phyloP scores from a whole-genome alignment of 768 basidiomycete genomes.

The Tylopilus subfusipes region DNA sequence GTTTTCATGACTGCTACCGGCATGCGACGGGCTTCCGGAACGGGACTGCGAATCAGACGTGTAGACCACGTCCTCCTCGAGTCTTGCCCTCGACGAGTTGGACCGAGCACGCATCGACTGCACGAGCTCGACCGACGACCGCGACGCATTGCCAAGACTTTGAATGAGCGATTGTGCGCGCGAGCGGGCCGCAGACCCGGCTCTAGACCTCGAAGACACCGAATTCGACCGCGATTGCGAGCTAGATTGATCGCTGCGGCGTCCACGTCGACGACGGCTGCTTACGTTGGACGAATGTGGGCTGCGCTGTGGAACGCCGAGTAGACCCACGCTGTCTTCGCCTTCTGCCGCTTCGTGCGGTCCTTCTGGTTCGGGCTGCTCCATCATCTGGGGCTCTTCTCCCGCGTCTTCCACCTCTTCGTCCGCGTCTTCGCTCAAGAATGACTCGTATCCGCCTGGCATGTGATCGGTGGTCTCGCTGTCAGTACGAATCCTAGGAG shows the following conservation, averaged over 20 bases:
- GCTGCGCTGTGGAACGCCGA: conserved; percentile 48
- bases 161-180: conserved; percentile 67
- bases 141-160: conserved; percentile 56
- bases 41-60: conserved; percentile 34
- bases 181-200: conserved; percentile 54
- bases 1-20: conserved; percentile 53
- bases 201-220: conserved; percentile 38
- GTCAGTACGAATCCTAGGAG: conserved; percentile 26
- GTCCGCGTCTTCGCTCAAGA: conserved; percentile 31
- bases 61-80: conserved; percentile 51
- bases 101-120: conserved; percentile 49
- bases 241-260: conserved; percentile 37
- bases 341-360: conserved; percentile 59
- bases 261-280: conserved; percentile 32
- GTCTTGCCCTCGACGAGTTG: conserved; percentile 65
- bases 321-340: conserved; percentile 58
- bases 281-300: conserved; percentile 42
- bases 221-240: conserved; percentile 30
- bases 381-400: conserved; percentile 37
- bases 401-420: conserved; percentile 32
- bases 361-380: conserved; percentile 48
- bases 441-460: conserved; percentile 30
- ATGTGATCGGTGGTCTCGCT: conserved; percentile 29
- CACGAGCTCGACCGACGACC: conserved; percentile 58
- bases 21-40: conserved; percentile 46